A percentile compares a stretch with the other conserved stretches of the same genome.
These are phyloP conservation scores for Pythium angustatum DNA, from an alignment of 352 stramenopile species.

Conservation along the genomic window DNA sequence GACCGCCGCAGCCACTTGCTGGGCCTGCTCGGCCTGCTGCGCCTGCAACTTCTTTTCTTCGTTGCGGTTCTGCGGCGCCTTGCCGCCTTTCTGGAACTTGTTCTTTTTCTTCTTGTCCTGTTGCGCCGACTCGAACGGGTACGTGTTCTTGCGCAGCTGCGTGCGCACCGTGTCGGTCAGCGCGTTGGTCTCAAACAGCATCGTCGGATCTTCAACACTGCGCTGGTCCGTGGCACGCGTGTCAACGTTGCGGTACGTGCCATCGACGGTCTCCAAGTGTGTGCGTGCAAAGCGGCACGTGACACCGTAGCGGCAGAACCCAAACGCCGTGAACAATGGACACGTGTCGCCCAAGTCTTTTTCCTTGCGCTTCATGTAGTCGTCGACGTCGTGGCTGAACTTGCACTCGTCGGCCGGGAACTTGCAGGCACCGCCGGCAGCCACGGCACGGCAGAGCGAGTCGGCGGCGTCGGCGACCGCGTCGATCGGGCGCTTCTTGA, in stretches of 20 bases:
- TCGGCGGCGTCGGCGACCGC: conserved; percentile 60
- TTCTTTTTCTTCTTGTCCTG: conserved; percentile 69
- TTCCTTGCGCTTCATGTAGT: conserved; percentile 85
- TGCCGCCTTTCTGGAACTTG: conserved; percentile 46
- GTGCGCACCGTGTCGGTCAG: conserved; percentile 81
- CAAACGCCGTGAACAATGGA: conserved; percentile 76
- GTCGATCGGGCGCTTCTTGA: conserved; percentile 87
- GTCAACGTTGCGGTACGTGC: conserved; percentile 48
- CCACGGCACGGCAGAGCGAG: conserved; percentile 64
- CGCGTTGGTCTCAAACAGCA: conserved; percentile 75
- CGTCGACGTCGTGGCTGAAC: conserved; percentile 82
- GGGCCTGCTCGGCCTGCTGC: background rate
- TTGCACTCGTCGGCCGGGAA: conserved; percentile 85
- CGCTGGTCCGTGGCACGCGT: conserved; percentile 34
- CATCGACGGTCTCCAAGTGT: conserved; percentile 52
- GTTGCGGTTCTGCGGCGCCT: conserved; percentile 40
- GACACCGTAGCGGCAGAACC: conserved; percentile 92
- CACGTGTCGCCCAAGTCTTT: conserved; percentile 81
- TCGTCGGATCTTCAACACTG: conserved; percentile 23
- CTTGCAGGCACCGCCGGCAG: conserved; percentile 57
- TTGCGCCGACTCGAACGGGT: conserved; percentile 86
- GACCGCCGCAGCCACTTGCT: background rate
- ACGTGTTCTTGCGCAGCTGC: conserved; percentile 92
- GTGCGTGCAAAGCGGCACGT: conserved; percentile 89
- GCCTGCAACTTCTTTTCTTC: conserved; percentile 15